Evolutionary conservation across 345 rosid genomes (phyloP).

Genomic region (Boechera divaricarpa): DNA sequence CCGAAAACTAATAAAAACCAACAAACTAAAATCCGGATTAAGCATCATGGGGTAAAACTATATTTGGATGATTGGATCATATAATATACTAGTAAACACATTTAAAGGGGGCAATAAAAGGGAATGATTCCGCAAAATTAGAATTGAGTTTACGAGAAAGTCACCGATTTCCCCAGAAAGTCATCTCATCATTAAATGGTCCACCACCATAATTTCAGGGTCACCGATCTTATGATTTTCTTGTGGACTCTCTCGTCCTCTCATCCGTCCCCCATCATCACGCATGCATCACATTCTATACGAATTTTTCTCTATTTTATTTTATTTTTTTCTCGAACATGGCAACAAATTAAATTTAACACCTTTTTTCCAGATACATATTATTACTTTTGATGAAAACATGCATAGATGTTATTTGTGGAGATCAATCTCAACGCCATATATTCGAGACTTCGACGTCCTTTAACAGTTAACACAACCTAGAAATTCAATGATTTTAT

Average conservation of each 20-base stretch:
- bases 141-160: constrained; percentile 56
- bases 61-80: background rate
- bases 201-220: constrained; percentile 62
- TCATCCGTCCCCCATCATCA: constrained; percentile 36
- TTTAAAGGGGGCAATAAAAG: background rate
- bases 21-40: background rate
- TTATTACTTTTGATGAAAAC: constrained; percentile 7
- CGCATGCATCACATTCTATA: constrained; percentile 39
- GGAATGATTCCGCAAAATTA: constrained; percentile 25
- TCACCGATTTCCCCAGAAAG: constrained; percentile 53
- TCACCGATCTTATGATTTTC: constrained; percentile 45
- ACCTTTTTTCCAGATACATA: constrained; percentile 30
- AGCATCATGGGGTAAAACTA: background rate
- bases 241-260: constrained; percentile 41
- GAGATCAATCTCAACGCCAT: constrained; percentile 19
- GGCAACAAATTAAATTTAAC: constrained; percentile 29
- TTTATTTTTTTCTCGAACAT: background rate
- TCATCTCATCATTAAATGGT: constrained; percentile 62
- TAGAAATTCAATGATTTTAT: background rate
- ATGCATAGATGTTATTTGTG: background rate
- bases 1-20: too few relatives aligned
- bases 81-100: background rate
- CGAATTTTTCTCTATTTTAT: background rate
- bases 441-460: constrained; percentile 1
- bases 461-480: background rate